Percentiles rank a stretch among this genome's conserved stretches.
phyloP scores from a whole-genome alignment of 2,329 filamentous ascomycete genomes.

The Botryotinia narcissicola region DNA sequence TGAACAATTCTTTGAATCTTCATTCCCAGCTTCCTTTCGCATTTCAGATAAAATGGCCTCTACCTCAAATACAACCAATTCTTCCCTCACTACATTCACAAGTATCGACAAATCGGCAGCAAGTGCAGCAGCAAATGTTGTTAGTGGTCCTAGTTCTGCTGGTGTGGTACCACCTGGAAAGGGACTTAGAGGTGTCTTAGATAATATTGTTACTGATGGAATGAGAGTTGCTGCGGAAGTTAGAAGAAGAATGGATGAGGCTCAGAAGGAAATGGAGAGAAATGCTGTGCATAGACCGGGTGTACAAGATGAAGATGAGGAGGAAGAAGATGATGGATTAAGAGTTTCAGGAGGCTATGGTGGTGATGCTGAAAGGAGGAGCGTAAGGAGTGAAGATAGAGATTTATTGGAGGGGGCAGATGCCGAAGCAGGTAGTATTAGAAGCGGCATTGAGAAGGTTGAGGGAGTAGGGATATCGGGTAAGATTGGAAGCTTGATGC shows the following conservation, averaged over 20 bases:
- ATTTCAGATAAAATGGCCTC: constrained; percentile 62
- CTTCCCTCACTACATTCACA: constrained; percentile 81
- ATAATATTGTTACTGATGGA: constrained; percentile 96
- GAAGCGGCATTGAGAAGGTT: constrained; percentile 33
- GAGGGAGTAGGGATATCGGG: constrained; percentile 25
- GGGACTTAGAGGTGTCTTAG: constrained; percentile 85
- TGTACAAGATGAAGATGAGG: constrained; percentile 69
- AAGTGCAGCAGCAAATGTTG: constrained; percentile 41
- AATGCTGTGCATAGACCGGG: constrained; percentile 67
- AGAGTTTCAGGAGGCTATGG: constrained; percentile 49
- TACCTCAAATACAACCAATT: constrained; percentile 43
- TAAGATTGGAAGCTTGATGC: constrained; percentile 14
- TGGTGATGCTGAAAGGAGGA: constrained; percentile 59
- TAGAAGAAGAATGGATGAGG: constrained; percentile 88
- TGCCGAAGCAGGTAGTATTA: constrained; percentile 56
- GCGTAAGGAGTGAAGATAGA: constrained; percentile 64
- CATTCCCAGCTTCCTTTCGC: constrained; percentile 89
- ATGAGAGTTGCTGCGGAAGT: constrained; percentile 96
- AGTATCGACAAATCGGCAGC: constrained; percentile 55
- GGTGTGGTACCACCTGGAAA: constrained; percentile 50
- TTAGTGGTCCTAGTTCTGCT: constrained; percentile 34
- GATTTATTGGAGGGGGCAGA: constrained; percentile 74
- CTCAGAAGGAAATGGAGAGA: constrained; percentile 85
- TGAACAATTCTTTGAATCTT: constrained; percentile 96
- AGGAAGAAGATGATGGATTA: constrained; percentile 57